A percentile compares a stretch with the other conserved stretches of the same genome.
phyloP scores from a whole-genome alignment of 1,284 basidiomycete species.

The Neonothopanus nambi region DNA sequence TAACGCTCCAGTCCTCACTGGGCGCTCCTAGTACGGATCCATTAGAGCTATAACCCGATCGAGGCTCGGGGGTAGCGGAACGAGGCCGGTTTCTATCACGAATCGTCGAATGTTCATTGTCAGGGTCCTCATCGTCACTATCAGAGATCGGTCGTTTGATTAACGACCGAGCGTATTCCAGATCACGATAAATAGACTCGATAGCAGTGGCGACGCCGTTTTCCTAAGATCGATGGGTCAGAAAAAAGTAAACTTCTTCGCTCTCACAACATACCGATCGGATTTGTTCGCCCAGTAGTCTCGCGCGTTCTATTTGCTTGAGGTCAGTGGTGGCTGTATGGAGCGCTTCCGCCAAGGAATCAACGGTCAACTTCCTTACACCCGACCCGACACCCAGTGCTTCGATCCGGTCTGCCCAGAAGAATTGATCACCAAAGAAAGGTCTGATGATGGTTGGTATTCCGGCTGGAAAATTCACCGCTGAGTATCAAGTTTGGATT shows the following conservation, averaged over 20 bases:
- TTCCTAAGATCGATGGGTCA: slow-evolving; percentile 54
- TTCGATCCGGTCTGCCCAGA: slow-evolving; percentile 95
- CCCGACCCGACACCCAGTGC: slow-evolving; percentile 87
- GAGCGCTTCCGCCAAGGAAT: slow-evolving; percentile 78
- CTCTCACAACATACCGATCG: slow-evolving; percentile 54
- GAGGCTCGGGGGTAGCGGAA: slow-evolving; percentile 36
- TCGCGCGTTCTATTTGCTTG: slow-evolving; percentile 87
- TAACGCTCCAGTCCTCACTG: slow-evolving; percentile 84
- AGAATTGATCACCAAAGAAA: slow-evolving; percentile 97
- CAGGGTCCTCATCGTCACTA: slow-evolving; percentile 37
- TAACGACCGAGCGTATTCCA: slow-evolving; percentile 84
- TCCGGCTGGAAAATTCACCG: slow-evolving; percentile 57
- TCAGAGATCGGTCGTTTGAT: slow-evolving; percentile 57
- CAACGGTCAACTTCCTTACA: slow-evolving; percentile 83
- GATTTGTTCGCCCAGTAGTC: slow-evolving; percentile 81
- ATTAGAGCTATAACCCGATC: slow-evolving; percentile 56
- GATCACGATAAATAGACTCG: slow-evolving; percentile 89
- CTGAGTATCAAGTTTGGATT: neutral
- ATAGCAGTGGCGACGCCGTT: slow-evolving; percentile 87
- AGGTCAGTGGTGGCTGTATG: slow-evolving; percentile 80
- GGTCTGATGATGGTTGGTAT: slow-evolving; percentile 96
- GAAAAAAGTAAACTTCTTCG: neutral
- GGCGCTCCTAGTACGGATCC: slow-evolving; percentile 52
- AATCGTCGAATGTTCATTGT: slow-evolving; percentile 47
- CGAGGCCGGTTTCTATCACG: slow-evolving; percentile 33